Percentiles rank a stretch among this genome's conserved stretches.
These are phyloP conservation scores for Aspergillus pseudoterreus DNA, from an alignment of 2,329 filamentous ascomycete genomes.

Conservation along the genomic window DNA sequence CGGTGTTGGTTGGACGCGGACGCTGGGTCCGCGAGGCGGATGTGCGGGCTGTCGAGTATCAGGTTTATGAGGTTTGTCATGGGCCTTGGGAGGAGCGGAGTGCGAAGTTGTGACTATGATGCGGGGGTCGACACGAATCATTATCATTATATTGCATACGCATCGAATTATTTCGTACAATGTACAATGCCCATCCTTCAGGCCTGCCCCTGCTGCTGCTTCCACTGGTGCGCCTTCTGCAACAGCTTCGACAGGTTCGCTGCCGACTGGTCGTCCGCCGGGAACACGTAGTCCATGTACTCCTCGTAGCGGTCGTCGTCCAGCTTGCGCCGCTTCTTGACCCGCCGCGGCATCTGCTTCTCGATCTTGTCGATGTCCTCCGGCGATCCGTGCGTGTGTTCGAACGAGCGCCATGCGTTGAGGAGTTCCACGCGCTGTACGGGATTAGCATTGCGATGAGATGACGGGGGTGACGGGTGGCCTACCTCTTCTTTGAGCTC, in stretches of 20 bases:
- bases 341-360: constrained; percentile 87
- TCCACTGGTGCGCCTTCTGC: constrained; percentile 85
- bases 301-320: constrained; percentile 95
- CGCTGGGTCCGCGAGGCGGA: background rate
- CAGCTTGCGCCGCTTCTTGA: constrained; percentile 86
- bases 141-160: too few species aligned
- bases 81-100: background rate
- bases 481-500: constrained; percentile 81
- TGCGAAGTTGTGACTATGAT: too few species aligned
- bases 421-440: constrained; percentile 74
- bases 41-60: background rate
- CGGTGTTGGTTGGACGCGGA: background rate
- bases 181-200: background rate
- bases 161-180: too few species aligned
- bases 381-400: constrained; percentile 72
- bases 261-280: constrained; percentile 83
- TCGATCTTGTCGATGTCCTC: constrained; percentile 79
- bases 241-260: constrained; percentile 80
- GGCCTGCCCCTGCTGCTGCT: constrained; percentile 52
- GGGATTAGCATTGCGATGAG: constrained; percentile 27
- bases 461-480: background rate
- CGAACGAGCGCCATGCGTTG: constrained; percentile 89
- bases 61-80: background rate
- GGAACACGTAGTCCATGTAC: constrained; percentile 96
- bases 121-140: too few species aligned